These are phyloP conservation scores for Ogataea ramenticola DNA, from an alignment of 805 yeast species.

Conservation along the genomic window DNA sequence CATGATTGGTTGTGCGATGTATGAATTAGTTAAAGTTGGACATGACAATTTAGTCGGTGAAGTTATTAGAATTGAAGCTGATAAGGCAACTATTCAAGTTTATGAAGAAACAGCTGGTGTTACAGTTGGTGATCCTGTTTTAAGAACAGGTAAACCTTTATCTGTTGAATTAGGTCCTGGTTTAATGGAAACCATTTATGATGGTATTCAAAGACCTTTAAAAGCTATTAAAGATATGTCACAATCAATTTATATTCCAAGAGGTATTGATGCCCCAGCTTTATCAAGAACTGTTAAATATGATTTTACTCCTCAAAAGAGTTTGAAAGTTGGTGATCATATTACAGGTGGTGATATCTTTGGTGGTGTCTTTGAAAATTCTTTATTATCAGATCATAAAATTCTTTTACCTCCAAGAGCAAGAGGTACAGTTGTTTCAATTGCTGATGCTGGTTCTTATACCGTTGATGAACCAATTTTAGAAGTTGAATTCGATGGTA, in stretches of 20 bases:
- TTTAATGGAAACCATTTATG: conserved; percentile 97
- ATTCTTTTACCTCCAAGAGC: conserved; percentile 97
- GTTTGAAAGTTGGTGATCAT: conserved; percentile 87
- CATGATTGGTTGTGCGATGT: conserved; percentile 99
- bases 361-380: conserved; percentile 91
- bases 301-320: conserved; percentile 72
- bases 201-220: conserved; percentile 98
- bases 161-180: conserved; percentile 99
- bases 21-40: conserved; percentile 96
- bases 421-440: conserved; percentile 88
- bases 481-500: conserved; percentile 94
- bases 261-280: conserved; percentile 98
- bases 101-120: conserved; percentile 99
- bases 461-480: conserved; percentile 81
- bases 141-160: conserved; percentile 97
- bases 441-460: conserved; percentile 88
- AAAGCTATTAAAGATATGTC: conserved; percentile 84
- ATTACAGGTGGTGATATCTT: conserved; percentile 97
- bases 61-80: conserved; percentile 93
- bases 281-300: conserved; percentile 73
- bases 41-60: conserved; percentile 97
- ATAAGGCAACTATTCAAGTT: conserved; percentile 97
- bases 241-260: conserved; percentile 93
- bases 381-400: conserved; percentile 86
- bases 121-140: conserved; percentile 97